Evolutionary conservation across 495 filamentous ascomycete species (phyloP).

Genomic region (Bombardia bombarda): DNA sequence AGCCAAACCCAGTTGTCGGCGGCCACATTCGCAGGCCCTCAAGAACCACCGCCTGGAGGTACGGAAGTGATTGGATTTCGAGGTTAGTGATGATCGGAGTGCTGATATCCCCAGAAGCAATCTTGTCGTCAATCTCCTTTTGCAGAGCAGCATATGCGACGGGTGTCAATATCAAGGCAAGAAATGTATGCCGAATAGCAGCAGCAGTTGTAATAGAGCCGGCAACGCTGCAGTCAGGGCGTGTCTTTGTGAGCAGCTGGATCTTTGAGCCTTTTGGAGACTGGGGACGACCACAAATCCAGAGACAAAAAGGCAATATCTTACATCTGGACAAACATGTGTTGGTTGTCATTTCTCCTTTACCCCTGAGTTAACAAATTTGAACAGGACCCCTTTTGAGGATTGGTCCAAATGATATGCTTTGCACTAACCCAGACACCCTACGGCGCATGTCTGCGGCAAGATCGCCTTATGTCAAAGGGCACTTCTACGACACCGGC

Average conservation of each 20-base stretch:
- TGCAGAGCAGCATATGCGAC: conserved; percentile 44
- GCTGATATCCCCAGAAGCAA: conserved; percentile 22
- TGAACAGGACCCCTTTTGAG: conserved; percentile 30
- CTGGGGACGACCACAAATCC: background rate
- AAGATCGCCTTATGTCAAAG: conserved; percentile 22
- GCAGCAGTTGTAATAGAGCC: conserved; percentile 60
- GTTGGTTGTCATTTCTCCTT: too few relatives aligned
- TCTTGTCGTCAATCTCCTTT: conserved; percentile 44
- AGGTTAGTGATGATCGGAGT: conserved; percentile 14
- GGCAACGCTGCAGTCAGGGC: conserved; percentile 40
- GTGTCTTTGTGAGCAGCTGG: conserved; percentile 8
- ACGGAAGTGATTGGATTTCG: conserved; percentile 35
- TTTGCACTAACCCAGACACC: conserved; percentile 26
- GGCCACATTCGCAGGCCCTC: conserved; percentile 40
- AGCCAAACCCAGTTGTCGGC: conserved; percentile 36
- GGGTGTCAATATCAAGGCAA: conserved; percentile 41
- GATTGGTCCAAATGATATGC: conserved; percentile 38
- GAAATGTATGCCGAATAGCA: conserved; percentile 47
- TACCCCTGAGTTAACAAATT: too few relatives aligned
- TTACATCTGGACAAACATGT: conserved; percentile 17
- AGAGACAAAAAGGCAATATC: conserved; percentile 10
- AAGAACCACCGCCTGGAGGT: conserved; percentile 39
- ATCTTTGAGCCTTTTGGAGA: background rate
- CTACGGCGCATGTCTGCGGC: conserved; percentile 22
- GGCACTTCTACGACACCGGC: conserved; percentile 34